These are phyloP conservation scores for Cruciata laevipes DNA, from an alignment of 257 asterid genomes.

Conservation along the genomic window DNA sequence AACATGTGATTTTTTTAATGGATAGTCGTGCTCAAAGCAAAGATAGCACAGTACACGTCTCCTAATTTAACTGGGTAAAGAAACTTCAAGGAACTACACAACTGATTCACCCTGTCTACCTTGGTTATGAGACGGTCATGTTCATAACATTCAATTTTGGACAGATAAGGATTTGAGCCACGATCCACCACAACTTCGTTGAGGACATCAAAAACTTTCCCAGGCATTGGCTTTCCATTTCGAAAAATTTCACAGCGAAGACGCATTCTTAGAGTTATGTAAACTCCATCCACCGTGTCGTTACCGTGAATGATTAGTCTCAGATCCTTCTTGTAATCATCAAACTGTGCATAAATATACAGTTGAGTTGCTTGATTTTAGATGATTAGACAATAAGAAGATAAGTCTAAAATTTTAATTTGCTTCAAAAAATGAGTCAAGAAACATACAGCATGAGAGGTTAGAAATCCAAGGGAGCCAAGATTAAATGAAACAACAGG, in stretches of 20 bases:
- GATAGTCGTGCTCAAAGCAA: not conserved
- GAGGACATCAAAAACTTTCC: conserved; percentile 87
- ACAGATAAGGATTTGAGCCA: conserved; percentile 97
- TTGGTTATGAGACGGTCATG: conserved; percentile 96
- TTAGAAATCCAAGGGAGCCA: conserved; percentile 96
- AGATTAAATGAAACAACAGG: conserved; percentile 98
- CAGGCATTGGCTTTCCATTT: conserved; percentile 86
- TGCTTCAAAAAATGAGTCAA: conserved; percentile 14
- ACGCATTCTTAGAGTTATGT: conserved; percentile 95
- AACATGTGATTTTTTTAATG: not conserved
- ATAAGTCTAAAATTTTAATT: not conserved
- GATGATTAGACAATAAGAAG: conserved; percentile 18
- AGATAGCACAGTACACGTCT: not conserved
- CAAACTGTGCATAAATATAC: conserved; percentile 44
- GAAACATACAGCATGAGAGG: conserved; percentile 78
- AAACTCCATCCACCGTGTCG: conserved; percentile 75
- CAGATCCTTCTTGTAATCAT: conserved; percentile 67
- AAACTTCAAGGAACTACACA: not conserved
- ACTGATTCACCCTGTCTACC: conserved; percentile 37
- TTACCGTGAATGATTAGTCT: conserved; percentile 84
- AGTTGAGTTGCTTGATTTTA: not conserved
- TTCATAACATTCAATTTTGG: conserved; percentile 93
- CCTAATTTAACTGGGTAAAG: not conserved
- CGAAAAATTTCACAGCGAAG: conserved; percentile 89
- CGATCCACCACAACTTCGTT: conserved; percentile 96